A percentile compares a stretch with the other conserved stretches of the same genome.
phyloP scores from a whole-genome alignment of 768 basidiomycete species.

The Lyophyllum semitale region DNA sequence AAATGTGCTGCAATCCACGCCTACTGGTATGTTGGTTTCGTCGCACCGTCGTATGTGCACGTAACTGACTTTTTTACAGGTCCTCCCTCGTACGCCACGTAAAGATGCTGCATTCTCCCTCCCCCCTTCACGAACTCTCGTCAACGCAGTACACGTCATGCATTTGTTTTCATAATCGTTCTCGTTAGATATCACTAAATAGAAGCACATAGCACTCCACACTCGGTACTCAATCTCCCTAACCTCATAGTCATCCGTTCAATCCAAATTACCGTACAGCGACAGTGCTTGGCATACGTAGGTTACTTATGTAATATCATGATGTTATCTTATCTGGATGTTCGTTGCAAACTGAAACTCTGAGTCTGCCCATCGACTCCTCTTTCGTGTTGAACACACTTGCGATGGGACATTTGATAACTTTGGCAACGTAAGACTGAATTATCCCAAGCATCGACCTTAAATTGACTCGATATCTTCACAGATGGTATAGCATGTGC shows the following conservation, averaged over 20 bases:
- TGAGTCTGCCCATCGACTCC: too few relatives aligned
- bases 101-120: constrained; percentile 1
- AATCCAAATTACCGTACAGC: too few relatives aligned
- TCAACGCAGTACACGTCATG: constrained; percentile 13
- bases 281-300: too few relatives aligned
- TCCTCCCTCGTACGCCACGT: constrained; percentile 37
- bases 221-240: background rate
- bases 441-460: background rate
- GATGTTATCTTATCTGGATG: too few relatives aligned
- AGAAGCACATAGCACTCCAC: constrained; percentile 5
- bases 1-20: constrained; percentile 57
- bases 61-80: constrained; percentile 20
- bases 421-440: constrained; percentile 75
- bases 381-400: background rate
- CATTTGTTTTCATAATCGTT: constrained; percentile 18
- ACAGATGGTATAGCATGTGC: constrained; percentile 17
- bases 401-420: constrained; percentile 84
- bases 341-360: too few relatives aligned
- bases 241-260: background rate
- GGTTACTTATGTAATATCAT: too few relatives aligned
- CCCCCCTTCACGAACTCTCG: constrained; percentile 3
- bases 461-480: background rate
- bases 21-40: constrained; percentile 49
- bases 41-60: background rate
- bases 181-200: constrained; percentile 8